A percentile compares a stretch with the other conserved stretches of the same genome.
phyloP scores from a whole-genome alignment of 164 flowering plant species.

The Vitis rotundifolia region DNA sequence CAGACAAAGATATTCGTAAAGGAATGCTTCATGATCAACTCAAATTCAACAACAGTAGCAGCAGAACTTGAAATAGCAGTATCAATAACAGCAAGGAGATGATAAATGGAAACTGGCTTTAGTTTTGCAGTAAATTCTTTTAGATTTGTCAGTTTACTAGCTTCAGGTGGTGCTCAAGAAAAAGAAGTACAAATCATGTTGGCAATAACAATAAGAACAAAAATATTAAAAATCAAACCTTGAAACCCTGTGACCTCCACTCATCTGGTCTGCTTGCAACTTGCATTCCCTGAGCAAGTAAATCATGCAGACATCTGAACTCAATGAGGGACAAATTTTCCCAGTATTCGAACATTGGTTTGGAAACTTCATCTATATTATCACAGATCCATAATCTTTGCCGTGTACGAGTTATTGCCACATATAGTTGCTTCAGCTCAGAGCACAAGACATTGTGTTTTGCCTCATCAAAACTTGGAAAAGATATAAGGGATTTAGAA shows the following conservation, averaged over 20 bases:
- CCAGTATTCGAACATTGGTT: slow-evolving; percentile 20
- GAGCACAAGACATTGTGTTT: slow-evolving; percentile 30
- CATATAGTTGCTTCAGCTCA: slow-evolving; percentile 27
- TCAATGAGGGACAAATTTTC: slow-evolving; percentile 4
- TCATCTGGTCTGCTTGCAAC: slow-evolving; percentile 10
- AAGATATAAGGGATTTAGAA: slow-evolving; percentile 19
- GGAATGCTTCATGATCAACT: too few species aligned
- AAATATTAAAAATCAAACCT: slow-evolving; percentile 6
- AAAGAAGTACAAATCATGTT: background rate
- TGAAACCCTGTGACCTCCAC: slow-evolving; percentile 14
- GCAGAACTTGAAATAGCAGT: too few species aligned
- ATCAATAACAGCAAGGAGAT: too few species aligned
- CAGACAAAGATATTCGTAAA: background rate
- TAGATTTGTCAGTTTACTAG: too few species aligned
- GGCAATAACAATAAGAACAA: background rate
- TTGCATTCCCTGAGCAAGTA: slow-evolving; percentile 13
- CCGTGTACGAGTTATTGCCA: slow-evolving; percentile 15
- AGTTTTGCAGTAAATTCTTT: too few species aligned
- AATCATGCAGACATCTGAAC: slow-evolving; percentile 7
- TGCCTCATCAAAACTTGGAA: slow-evolving; percentile 25
- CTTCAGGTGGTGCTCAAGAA: background rate
- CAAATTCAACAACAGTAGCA: too few species aligned
- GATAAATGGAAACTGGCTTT: too few species aligned
- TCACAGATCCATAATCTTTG: slow-evolving; percentile 32
- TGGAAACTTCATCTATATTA: background rate